phyloP scores from a whole-genome alignment of 1,284 basidiomycete species.

The Fomitopsis palustris region DNA sequence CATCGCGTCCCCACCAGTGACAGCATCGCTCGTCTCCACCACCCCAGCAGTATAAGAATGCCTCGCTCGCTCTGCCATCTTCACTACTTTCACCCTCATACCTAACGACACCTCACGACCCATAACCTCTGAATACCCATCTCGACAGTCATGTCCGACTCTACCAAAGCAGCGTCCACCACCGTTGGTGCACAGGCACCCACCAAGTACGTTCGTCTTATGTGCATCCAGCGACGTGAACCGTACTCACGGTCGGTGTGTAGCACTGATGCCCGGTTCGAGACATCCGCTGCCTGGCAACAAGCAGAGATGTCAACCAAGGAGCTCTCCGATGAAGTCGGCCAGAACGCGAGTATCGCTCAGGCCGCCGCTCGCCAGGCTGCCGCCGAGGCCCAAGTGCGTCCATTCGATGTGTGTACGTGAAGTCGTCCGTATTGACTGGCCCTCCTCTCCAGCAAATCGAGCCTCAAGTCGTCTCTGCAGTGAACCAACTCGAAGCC shows the following conservation, averaged over 20 bases:
- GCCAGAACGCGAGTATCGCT: conserved; percentile 41
- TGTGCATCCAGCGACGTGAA: not conserved
- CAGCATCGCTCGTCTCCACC: not conserved
- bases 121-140: not conserved
- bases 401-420: conserved; percentile 6
- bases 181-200: not conserved
- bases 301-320: conserved; percentile 44
- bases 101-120: not conserved
- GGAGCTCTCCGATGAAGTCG: conserved; percentile 35
- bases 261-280: conserved; percentile 32
- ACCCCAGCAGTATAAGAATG: not conserved
- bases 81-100: not conserved
- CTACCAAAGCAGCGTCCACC: conserved; percentile 9
- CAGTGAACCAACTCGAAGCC: conserved; percentile 42
- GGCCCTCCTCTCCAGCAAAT: conserved; percentile 32
- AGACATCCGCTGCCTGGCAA: conserved; percentile 49
- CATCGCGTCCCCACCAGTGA: not conserved
- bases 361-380: conserved; percentile 42
- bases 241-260: not conserved
- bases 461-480: conserved; percentile 41
- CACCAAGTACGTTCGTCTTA: not conserved
- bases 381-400: conserved; percentile 47
- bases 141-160: conserved; percentile 11
- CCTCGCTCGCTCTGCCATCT: not conserved
- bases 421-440: not conserved